Conservation (phyloP, 306 rosid genomes). For the Quercus parvula region DNA sequence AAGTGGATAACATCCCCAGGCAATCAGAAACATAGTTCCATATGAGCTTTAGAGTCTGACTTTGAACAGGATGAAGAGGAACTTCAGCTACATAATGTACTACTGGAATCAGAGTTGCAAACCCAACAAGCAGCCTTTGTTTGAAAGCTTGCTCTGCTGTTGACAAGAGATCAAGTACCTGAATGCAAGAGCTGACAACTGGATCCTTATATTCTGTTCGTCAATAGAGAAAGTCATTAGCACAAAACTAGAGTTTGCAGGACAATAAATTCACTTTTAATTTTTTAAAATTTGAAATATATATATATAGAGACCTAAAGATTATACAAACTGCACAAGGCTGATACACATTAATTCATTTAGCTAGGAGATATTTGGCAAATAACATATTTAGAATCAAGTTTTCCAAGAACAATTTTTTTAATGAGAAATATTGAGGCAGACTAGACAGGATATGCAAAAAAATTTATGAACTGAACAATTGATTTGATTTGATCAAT, state of each 20-base stretch:
- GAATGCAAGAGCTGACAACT: slow-evolving; percentile 68
- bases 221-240: slow-evolving; percentile 27
- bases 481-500: not conserved
- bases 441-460: slow-evolving; percentile 5
- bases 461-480: slow-evolving; percentile 1
- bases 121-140: slow-evolving; percentile 75
- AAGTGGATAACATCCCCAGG: slow-evolving; percentile 71
- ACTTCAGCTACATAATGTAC: slow-evolving; percentile 68
- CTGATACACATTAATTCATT: not conserved
- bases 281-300: not conserved
- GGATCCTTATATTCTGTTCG: slow-evolving; percentile 80
- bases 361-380: not conserved
- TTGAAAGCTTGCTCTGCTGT: slow-evolving; percentile 68
- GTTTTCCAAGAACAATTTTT: slow-evolving; percentile 14
- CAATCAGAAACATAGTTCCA: slow-evolving; percentile 70
- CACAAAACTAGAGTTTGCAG: slow-evolving; percentile 3
- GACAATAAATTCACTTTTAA: not conserved
- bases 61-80: slow-evolving; percentile 87
- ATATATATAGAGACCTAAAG: not conserved
- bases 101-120: slow-evolving; percentile 81
- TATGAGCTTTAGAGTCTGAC: slow-evolving; percentile 67
- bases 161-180: slow-evolving; percentile 72
- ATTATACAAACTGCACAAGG: not conserved
- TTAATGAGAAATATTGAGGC: not conserved
- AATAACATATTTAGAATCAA: slow-evolving; percentile 15